Conservation (phyloP, 2,329 filamentous ascomycete species). For the Phoma sp. region DNA sequence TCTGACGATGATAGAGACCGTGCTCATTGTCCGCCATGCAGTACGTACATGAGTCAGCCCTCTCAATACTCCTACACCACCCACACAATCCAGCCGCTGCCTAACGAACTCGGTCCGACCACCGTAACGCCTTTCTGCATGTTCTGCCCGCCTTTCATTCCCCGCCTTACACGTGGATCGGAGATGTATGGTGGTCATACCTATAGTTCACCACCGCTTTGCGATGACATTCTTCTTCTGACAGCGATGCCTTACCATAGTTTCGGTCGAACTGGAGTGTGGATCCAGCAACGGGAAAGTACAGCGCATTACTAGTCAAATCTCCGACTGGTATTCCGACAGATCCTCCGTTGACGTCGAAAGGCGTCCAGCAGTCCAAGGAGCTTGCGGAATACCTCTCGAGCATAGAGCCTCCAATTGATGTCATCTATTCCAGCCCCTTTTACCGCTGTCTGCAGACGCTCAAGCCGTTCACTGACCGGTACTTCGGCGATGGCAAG, state of each 20-base stretch:
- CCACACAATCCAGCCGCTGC: slow-evolving; percentile 14
- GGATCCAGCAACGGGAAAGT: slow-evolving; percentile 78
- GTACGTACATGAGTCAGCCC: slow-evolving; percentile 48
- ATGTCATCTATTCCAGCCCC: slow-evolving; percentile 70
- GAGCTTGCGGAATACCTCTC: slow-evolving; percentile 73
- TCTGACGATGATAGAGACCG: slow-evolving; percentile 51
- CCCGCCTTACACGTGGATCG: slow-evolving; percentile 9
- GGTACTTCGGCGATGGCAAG: slow-evolving; percentile 37
- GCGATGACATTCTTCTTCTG: slow-evolving; percentile 25
- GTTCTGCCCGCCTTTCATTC: slow-evolving; percentile 13
- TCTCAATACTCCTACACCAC: slow-evolving; percentile 3
- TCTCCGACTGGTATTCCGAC: slow-evolving; percentile 88
- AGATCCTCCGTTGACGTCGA: slow-evolving; percentile 84
- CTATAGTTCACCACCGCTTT: slow-evolving; percentile 16
- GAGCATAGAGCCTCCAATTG: slow-evolving; percentile 68
- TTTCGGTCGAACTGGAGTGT: slow-evolving; percentile 92
- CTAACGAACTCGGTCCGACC: slow-evolving; percentile 16
- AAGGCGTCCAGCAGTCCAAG: slow-evolving; percentile 82
- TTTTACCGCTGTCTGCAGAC: slow-evolving; percentile 52
- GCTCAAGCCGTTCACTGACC: slow-evolving; percentile 47
- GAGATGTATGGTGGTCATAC: slow-evolving; percentile 14
- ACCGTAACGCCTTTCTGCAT: background rate
- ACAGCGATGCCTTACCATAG: slow-evolving; percentile 46
- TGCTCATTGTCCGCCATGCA: slow-evolving; percentile 58
- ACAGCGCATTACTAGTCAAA: slow-evolving; percentile 66